Base-by-base conservation (phyloP, 108 stramenopile genomes). In the Cyclotella distinguenda region DNA sequence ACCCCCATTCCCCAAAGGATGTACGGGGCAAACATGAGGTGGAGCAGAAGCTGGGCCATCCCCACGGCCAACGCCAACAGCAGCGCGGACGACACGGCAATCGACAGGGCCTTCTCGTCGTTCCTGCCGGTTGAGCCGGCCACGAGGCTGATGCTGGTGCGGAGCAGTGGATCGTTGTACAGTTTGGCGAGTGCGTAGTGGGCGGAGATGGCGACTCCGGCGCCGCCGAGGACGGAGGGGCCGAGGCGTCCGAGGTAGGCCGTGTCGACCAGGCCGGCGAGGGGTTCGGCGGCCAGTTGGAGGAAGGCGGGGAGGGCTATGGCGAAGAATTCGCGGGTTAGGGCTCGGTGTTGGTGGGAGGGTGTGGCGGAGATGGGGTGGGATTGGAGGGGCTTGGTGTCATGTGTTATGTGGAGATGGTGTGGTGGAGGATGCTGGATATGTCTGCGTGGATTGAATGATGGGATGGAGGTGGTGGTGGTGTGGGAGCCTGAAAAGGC, bases 141-240 rank as follows among this genome's bases (percentile, higher is more conserved):
- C 12, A 97, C 97, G 58, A 96, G 67, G 43, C 86, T 90, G 33
- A 93, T 96, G 44, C 79, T 80, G 11, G 94, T 95, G 28, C 93
- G 64, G n/a, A 95, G 54, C 36, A 96, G 61, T 8, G 95, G 97
- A 74, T 96, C 95, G 73, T 95, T 94, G 81, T 93, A 93, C 27
- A 96, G 72, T 63, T 96, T 95, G 1, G 83, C 78, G 15, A 96
- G 78, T 6, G 95, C 82, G 76, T 96, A 96, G 50, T 94, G 94
- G 7, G 91, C 94, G 13, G 86, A 82, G 32, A 95, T 89, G n/a
- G 95, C 92, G 8, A 96, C 91, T 9, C 95, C 95, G 8, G 93
- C 94, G 7, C 93, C 97, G 10, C 91, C 97, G 65, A 96, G 70
- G 8, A 90, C 93, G 56, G 84, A 85, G 6, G 94, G 89, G 21